These are phyloP conservation scores for Elsinoe perseae DNA, from an alignment of 2,329 filamentous ascomycete species.

Conservation along the genomic window DNA sequence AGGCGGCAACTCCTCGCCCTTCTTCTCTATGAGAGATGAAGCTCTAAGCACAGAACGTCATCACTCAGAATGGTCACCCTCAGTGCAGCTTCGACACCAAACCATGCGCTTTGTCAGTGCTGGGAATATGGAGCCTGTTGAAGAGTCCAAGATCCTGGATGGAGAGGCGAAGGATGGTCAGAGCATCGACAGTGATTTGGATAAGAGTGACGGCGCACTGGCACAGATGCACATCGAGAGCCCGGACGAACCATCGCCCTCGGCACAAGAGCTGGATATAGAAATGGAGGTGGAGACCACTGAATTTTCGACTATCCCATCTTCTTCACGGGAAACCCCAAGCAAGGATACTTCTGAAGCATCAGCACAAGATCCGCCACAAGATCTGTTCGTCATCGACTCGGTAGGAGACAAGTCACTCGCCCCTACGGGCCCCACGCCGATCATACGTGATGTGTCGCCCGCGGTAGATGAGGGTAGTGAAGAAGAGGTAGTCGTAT, in stretches of 20 bases:
- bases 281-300: slow-evolving; percentile 17
- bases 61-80: slow-evolving; percentile 39
- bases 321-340: background rate
- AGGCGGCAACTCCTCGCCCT: slow-evolving; percentile 12
- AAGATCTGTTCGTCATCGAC: slow-evolving; percentile 28
- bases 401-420: slow-evolving; percentile 28
- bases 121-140: slow-evolving; percentile 37
- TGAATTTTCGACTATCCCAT: slow-evolving; percentile 14
- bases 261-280: slow-evolving; percentile 17
- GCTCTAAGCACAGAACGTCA: slow-evolving; percentile 50
- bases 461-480: slow-evolving; percentile 32
- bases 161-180: slow-evolving; percentile 25
- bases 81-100: slow-evolving; percentile 47
- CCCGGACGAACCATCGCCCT: slow-evolving; percentile 12
- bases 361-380: background rate
- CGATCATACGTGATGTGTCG: background rate
- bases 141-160: slow-evolving; percentile 26
- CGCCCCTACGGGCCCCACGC: slow-evolving; percentile 15
- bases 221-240: slow-evolving; percentile 27
- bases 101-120: slow-evolving; percentile 55
- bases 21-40: slow-evolving; percentile 49
- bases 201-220: slow-evolving; percentile 26
- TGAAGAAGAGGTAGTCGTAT: slow-evolving; percentile 66
- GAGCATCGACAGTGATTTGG: slow-evolving; percentile 25
- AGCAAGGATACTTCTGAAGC: slow-evolving; percentile 4